These are phyloP conservation scores for Coemansia sp. DNA, from an alignment of 192 early-diverging fungal genomes.

Conservation along the genomic window DNA sequence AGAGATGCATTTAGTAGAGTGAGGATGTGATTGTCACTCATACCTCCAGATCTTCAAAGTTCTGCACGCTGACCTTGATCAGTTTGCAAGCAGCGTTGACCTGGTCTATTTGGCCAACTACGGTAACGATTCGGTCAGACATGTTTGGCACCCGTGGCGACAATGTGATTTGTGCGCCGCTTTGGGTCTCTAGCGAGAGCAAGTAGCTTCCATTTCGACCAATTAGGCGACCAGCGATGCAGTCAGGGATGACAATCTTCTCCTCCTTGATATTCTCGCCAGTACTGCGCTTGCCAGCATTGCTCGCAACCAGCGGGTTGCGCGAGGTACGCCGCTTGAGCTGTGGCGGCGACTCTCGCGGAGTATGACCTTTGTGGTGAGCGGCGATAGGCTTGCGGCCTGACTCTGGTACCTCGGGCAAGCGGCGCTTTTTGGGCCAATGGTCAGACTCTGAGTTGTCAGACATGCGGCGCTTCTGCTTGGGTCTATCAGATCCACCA, in stretches of 20 bases:
- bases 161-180: conserved; percentile 42
- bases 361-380: neutral
- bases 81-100: conserved; percentile 34
- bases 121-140: conserved; percentile 44
- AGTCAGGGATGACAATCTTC: conserved; percentile 46
- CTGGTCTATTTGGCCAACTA: conserved; percentile 22
- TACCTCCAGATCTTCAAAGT: conserved; percentile 26
- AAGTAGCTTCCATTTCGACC: conserved; percentile 46
- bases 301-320: neutral
- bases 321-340: neutral
- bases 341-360: neutral
- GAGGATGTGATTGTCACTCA: neutral
- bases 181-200: conserved; percentile 20
- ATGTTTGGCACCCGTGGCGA: conserved; percentile 39
- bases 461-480: conserved; percentile 34
- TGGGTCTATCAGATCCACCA: conserved; percentile 1
- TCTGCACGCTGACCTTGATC: conserved; percentile 29
- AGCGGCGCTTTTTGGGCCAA: neutral
- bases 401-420: neutral
- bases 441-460: conserved; percentile 16
- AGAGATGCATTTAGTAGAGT: neutral
- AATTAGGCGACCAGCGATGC: conserved; percentile 46
- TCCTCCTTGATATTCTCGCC: conserved; percentile 7
- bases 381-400: neutral
- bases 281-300: neutral